Conservation (phyloP, 805 yeast species). For the Starmerella powellii region DNA sequence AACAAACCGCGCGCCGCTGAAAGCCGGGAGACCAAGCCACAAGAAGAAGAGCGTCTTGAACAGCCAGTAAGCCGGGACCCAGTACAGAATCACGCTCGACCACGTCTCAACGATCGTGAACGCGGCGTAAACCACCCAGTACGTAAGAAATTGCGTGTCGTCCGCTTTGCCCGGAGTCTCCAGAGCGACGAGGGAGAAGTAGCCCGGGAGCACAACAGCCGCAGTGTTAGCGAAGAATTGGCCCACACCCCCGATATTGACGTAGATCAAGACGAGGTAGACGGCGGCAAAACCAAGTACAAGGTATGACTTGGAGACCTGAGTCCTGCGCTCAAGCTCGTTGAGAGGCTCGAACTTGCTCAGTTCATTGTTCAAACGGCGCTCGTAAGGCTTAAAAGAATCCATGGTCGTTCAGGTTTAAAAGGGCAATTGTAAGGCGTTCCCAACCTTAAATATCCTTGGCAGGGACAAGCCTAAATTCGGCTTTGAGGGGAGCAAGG, state of each 20-base stretch:
- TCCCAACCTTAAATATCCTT: not conserved
- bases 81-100: slow-evolving; percentile 83
- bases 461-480: not conserved
- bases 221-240: slow-evolving; percentile 86
- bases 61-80: slow-evolving; percentile 95
- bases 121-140: slow-evolving; percentile 97
- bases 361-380: slow-evolving; percentile 25
- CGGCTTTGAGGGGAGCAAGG: no score
- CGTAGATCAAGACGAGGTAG: slow-evolving; percentile 67
- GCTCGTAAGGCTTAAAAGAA: slow-evolving; percentile 10
- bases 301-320: slow-evolving; percentile 72
- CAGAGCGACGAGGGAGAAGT: slow-evolving; percentile 73
- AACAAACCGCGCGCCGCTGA: slow-evolving; percentile 71
- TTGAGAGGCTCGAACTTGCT: slow-evolving; percentile 26
- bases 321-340: slow-evolving; percentile 28
- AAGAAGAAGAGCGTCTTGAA: slow-evolving; percentile 79
- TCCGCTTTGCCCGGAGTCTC: slow-evolving; percentile 57
- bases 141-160: slow-evolving; percentile 79
- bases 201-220: slow-evolving; percentile 83
- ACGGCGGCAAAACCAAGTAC: slow-evolving; percentile 50
- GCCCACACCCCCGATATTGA: slow-evolving; percentile 91
- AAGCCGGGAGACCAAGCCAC: slow-evolving; percentile 77
- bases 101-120: slow-evolving; percentile 89
- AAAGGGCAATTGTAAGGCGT: no score
- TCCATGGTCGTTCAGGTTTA: slow-evolving; percentile 2